Percentiles rank a stretch among this genome's conserved stretches.
Evolutionary conservation across 192 early-diverging fungal genomes (phyloP).

Genomic region (Chytriomyces hyalinus): DNA sequence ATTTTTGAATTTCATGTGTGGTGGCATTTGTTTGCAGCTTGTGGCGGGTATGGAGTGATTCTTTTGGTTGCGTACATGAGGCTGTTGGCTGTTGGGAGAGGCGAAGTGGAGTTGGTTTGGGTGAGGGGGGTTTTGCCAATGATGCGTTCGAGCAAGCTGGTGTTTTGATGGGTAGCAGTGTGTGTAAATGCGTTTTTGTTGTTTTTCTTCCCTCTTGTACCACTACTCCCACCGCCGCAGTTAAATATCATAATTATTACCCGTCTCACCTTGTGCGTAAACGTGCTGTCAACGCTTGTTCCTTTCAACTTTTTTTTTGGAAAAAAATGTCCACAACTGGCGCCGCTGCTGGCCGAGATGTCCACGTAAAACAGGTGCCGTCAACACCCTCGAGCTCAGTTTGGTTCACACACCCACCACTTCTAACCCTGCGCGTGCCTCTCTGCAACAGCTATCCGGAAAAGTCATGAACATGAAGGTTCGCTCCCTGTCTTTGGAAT

Average conservation of each 20-base stretch:
- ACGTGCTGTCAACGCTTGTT: no score
- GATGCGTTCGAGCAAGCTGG: neutral
- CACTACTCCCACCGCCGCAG: no score
- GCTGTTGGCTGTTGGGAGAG: conserved; percentile 6
- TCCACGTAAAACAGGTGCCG: conserved; percentile 9
- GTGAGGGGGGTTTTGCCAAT: conserved; percentile 3
- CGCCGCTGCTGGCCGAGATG: conserved; percentile 1
- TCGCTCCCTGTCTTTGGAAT: neutral
- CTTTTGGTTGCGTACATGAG: conserved; percentile 10
- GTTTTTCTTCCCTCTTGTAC: no score
- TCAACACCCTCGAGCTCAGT: neutral
- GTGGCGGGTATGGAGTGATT: conserved; percentile 18
- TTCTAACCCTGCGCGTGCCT: neutral
- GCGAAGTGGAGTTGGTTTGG: conserved; percentile 23
- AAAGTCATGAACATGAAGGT: conserved; percentile 15
- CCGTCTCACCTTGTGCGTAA: no score
- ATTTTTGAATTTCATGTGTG: conserved; percentile 32
- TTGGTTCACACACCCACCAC: neutral
- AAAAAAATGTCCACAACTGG: conserved; percentile 3
- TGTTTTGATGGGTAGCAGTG: no score
- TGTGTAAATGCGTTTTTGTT: no score
- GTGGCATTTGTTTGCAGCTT: conserved; percentile 28
- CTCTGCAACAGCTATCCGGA: neutral
- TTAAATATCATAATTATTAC: no score
- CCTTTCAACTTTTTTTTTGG: no score